phyloP scores from a whole-genome alignment of 1,284 basidiomycete genomes.

The Ganoderma lucidum region DNA sequence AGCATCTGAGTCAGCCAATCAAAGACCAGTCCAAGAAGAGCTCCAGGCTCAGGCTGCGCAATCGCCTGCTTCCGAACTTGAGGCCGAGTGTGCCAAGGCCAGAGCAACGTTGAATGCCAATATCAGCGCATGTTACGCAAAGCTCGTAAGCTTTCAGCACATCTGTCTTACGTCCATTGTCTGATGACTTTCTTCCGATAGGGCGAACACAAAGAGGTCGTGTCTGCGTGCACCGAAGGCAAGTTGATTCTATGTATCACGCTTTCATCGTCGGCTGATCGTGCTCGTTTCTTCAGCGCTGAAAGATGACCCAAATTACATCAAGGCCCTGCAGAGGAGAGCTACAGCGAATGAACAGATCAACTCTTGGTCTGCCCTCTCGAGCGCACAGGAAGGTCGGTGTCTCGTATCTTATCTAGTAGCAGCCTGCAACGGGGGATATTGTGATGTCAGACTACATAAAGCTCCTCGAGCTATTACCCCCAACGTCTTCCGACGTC shows the following conservation, averaged over 20 bases:
- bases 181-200: conserved; percentile 38
- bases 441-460: conserved; percentile 72
- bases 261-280: conserved; percentile 17
- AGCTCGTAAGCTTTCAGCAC: conserved; percentile 59
- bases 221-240: conserved; percentile 82
- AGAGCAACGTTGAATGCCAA: conserved; percentile 81
- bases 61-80: conserved; percentile 42
- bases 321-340: conserved; percentile 90
- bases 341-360: conserved; percentile 86
- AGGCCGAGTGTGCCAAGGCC: conserved; percentile 59
- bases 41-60: conserved; percentile 18
- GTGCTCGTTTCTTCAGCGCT: conserved; percentile 65
- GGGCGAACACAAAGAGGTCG: conserved; percentile 80
- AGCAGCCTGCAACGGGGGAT: conserved; percentile 2
- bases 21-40: conserved; percentile 16
- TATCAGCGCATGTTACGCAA: conserved; percentile 81
- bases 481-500: conserved; percentile 60
- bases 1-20: conserved; percentile 17
- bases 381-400: conserved; percentile 85
- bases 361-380: conserved; percentile 83
- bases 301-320: conserved; percentile 82
- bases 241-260: conserved; percentile 5
- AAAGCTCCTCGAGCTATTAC: conserved; percentile 68
- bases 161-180: neutral
- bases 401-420: neutral